Conservation (phyloP, 2,329 filamentous ascomycete genomes). For the Penicillium sclerotiorum region DNA sequence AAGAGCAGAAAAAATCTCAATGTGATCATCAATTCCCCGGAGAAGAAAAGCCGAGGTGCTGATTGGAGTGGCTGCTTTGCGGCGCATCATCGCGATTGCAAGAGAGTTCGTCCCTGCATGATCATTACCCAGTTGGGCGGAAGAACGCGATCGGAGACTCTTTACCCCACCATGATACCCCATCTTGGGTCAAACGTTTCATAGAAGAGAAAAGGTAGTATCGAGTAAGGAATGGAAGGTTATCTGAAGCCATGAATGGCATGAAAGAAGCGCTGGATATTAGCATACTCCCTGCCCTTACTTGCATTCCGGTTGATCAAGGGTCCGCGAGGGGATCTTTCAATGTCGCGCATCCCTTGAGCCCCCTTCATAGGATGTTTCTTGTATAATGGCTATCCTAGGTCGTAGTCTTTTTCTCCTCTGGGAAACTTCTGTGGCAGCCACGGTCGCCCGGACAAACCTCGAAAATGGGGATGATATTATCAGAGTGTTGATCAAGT, state of each 20-base stretch:
- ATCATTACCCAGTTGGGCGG: constrained; percentile 10
- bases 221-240: constrained; percentile 25
- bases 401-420: not conserved
- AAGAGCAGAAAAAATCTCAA: no score
- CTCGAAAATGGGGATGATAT: not conserved
- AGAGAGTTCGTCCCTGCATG: constrained; percentile 11
- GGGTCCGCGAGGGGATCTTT: constrained; percentile 25
- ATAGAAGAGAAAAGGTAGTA: constrained; percentile 8
- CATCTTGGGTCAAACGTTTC: not conserved
- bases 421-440: not conserved
- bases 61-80: constrained; percentile 18
- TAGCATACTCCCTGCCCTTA: no score
- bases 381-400: constrained; percentile 5
- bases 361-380: constrained; percentile 7
- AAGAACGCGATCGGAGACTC: constrained; percentile 13
- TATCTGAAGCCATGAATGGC: constrained; percentile 6
- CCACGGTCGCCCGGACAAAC: not conserved
- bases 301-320: constrained; percentile 29
- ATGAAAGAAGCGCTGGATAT: no score
- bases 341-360: constrained; percentile 32
- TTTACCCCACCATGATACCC: constrained; percentile 16
- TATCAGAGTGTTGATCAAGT: not conserved
- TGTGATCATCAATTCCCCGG: not conserved
- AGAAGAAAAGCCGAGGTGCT: constrained; percentile 9
- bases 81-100: constrained; percentile 8